Conservation (phyloP, 164 flowering plant species). For the Magnolia officinalis region DNA sequence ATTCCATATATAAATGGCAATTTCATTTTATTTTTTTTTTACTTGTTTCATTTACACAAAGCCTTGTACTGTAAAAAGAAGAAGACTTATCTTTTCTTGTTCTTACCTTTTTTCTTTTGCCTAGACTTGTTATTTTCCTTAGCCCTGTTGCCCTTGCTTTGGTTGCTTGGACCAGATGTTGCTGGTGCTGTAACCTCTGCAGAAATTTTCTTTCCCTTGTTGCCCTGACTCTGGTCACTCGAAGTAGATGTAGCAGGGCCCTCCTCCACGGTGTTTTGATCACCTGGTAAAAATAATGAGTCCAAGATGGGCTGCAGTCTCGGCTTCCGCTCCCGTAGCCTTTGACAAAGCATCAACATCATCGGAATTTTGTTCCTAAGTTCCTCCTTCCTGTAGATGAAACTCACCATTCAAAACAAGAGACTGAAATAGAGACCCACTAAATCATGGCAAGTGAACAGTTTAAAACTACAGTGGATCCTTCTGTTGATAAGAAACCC, state of each 20-base stretch:
- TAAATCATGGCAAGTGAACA: too few species aligned
- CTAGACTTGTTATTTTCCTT: conserved; percentile 2
- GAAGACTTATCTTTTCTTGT: background rate
- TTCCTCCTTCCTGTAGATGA: conserved; percentile 17
- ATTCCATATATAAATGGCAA: too few species aligned
- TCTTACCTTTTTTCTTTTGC: conserved; percentile 1
- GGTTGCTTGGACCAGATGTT: background rate
- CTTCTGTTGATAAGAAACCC: background rate
- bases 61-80: background rate
- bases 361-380: conserved; percentile 8
- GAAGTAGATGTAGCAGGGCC: background rate
- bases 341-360: conserved; percentile 5
- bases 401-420: background rate
- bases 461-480: background rate
- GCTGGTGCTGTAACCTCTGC: background rate
- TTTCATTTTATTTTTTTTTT: too few species aligned
- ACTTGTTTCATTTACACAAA: background rate
- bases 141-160: conserved; percentile 2
- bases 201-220: conserved; percentile 1
- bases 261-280: background rate
- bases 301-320: conserved; percentile 24
- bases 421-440: background rate
- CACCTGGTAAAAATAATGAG: conserved; percentile 8
- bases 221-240: background rate
- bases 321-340: conserved; percentile 15